These are phyloP conservation scores for Pythium folliculosum DNA, from an alignment of 352 stramenopile species.

Conservation along the genomic window DNA sequence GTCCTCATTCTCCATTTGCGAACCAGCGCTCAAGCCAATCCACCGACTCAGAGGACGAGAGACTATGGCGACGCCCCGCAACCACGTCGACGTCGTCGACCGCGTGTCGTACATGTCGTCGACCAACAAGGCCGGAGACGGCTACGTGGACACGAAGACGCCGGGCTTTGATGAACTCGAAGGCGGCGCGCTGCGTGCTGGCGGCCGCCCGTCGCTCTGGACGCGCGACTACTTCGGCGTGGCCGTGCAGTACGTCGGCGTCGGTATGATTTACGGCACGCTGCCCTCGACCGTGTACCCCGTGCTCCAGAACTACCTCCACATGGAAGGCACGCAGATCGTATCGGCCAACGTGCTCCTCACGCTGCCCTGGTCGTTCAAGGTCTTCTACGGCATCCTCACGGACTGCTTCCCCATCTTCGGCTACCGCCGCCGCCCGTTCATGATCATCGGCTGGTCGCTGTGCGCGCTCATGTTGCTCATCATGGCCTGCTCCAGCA, in stretches of 20 bases:
- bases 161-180: conserved; percentile 21
- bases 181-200: conserved; percentile 28
- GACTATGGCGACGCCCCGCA: background rate
- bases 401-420: conserved; percentile 37
- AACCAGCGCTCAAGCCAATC: conserved; percentile 5
- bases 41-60: background rate
- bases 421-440: conserved; percentile 38
- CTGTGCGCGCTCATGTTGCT: conserved; percentile 28
- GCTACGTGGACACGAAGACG: conserved; percentile 28
- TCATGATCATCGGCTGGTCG: conserved; percentile 42
- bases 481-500: conserved; percentile 18
- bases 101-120: conserved; percentile 29
- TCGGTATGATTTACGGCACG: conserved; percentile 34
- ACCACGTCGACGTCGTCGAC: conserved; percentile 14
- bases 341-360: conserved; percentile 32
- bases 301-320: conserved; percentile 36
- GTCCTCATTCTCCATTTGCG: conserved; percentile 20
- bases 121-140: background rate
- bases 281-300: conserved; percentile 36
- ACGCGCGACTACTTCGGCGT: conserved; percentile 34
- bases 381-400: conserved; percentile 37
- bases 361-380: conserved; percentile 39
- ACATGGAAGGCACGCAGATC: conserved; percentile 36
- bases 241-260: conserved; percentile 33
- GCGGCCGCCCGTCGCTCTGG: conserved; percentile 29